Evolutionary conservation across 2,329 filamentous ascomycete genomes (phyloP).

Genomic region (Trichothecium roseum): DNA sequence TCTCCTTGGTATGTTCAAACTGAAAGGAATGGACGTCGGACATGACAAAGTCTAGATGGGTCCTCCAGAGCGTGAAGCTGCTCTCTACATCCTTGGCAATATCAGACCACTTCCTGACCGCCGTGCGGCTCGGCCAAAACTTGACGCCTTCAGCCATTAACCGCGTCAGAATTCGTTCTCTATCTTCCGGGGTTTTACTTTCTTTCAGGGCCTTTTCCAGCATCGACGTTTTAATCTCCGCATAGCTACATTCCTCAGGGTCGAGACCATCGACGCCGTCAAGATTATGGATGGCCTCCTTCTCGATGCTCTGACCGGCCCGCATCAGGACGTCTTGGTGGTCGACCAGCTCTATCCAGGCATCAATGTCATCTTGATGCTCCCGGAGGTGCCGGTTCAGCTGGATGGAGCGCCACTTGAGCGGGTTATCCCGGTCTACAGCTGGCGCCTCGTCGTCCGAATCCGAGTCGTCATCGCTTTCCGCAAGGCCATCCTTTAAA

Average conservation of each 20-base stretch:
- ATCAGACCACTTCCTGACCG: constrained; percentile 56
- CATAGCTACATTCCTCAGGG: constrained; percentile 57
- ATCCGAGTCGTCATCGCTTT: constrained; percentile 37
- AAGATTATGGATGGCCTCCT: no score
- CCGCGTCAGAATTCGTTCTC: constrained; percentile 52
- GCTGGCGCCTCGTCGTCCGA: constrained; percentile 22
- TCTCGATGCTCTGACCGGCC: constrained; percentile 31
- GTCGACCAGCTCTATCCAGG: constrained; percentile 70
- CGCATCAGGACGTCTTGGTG: constrained; percentile 64
- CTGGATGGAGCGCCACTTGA: constrained; percentile 45
- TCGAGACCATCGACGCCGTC: no score
- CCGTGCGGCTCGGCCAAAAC: constrained; percentile 57
- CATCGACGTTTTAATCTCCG: constrained; percentile 71
- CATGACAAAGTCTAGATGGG: constrained; percentile 63
- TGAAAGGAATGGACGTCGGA: constrained; percentile 55
- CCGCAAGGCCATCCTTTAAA: constrained; percentile 28
- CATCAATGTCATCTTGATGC: constrained; percentile 53
- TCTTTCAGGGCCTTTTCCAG: constrained; percentile 66
- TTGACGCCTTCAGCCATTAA: constrained; percentile 66
- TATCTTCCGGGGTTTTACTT: constrained; percentile 31
- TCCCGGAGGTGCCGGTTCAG: constrained; percentile 55
- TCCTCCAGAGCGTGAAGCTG: constrained; percentile 57
- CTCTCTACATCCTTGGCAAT: constrained; percentile 14
- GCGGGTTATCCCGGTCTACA: constrained; percentile 27
- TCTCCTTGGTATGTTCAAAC: constrained; percentile 52